Conservation (phyloP, 768 basidiomycete genomes). For the Lactarius pseudohatsudake region DNA sequence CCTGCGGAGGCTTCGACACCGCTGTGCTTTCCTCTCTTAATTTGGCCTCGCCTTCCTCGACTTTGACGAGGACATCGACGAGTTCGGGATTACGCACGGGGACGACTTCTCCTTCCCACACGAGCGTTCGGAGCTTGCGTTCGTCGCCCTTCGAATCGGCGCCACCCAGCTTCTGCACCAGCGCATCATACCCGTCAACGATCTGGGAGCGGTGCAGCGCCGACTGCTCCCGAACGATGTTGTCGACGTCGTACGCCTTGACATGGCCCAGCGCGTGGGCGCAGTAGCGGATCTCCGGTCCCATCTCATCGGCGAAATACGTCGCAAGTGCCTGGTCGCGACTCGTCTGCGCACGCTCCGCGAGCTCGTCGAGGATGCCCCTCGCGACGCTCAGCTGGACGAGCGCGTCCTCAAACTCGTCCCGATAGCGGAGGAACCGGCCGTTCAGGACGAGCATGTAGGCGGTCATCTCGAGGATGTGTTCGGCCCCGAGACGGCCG, state of each 20-base stretch:
- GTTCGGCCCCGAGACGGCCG: conserved; percentile 53
- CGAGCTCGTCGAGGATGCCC: conserved; percentile 66
- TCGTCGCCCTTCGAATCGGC: conserved; percentile 40
- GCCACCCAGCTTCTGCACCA: conserved; percentile 52
- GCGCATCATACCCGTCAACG: conserved; percentile 58
- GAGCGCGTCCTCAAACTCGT: conserved; percentile 74
- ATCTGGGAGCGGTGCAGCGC: conserved; percentile 55
- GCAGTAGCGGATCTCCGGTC: conserved; percentile 88
- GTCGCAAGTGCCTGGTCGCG: conserved; percentile 85
- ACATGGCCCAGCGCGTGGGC: conserved; percentile 82
- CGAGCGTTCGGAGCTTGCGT: conserved; percentile 55
- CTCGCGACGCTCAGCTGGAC: conserved; percentile 79
- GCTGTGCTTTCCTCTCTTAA: conserved; percentile 44
- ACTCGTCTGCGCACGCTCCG: conserved; percentile 62
- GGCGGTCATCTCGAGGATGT: conserved; percentile 66
- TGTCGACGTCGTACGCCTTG: conserved; percentile 80
- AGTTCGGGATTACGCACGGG: conserved; percentile 89
- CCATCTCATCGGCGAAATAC: conserved; percentile 81
- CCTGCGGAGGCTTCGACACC: conserved; percentile 30
- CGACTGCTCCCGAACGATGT: conserved; percentile 65
- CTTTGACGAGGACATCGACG: conserved; percentile 80
- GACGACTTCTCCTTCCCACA: conserved; percentile 82
- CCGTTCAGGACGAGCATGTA: conserved; percentile 83
- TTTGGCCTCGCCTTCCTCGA: conserved; percentile 72
- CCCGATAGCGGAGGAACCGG: conserved; percentile 75